Evolutionary conservation across 129 eudicot species (phyloP).

Genomic region (Pulicaria dysenterica): DNA sequence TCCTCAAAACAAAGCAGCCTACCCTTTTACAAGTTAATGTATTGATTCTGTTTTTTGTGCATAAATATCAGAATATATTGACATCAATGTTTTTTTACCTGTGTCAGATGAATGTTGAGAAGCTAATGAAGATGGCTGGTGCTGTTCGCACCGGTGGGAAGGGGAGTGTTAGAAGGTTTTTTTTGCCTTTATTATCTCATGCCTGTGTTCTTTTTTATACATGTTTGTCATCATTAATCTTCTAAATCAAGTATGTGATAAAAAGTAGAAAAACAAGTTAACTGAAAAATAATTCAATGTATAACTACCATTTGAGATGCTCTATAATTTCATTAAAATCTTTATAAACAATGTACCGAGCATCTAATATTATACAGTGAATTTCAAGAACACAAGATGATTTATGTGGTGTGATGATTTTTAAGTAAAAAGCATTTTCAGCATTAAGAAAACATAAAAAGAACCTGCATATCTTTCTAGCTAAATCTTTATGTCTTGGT

Average conservation of each 20-base stretch:
- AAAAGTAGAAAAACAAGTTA: not conserved
- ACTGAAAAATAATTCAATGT: too few species aligned
- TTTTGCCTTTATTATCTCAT: not conserved
- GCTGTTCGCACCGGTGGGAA: slow-evolving; percentile 82
- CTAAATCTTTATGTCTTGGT: not conserved
- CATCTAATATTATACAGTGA: not conserved
- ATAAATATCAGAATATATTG: not conserved
- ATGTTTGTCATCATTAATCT: not conserved
- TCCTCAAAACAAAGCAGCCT: not conserved
- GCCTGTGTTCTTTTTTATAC: not conserved
- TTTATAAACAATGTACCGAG: too few species aligned
- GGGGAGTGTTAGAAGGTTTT: slow-evolving; percentile 76
- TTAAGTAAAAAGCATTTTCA: not conserved
- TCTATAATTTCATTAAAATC: too few species aligned
- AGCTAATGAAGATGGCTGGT: slow-evolving; percentile 87
- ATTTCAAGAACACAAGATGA: not conserved
- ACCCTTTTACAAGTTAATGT: not conserved
- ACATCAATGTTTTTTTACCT: not conserved
- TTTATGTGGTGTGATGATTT: not conserved
- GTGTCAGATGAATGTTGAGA: slow-evolving; percentile 76
- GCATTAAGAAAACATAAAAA: not conserved
- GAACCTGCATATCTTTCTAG: not conserved
- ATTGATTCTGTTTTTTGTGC: not conserved
- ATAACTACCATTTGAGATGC: too few species aligned
- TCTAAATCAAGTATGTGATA: not conserved